Conservation (phyloP, 2,329 filamentous ascomycete genomes). For the Sarocladiaceae sp. region DNA sequence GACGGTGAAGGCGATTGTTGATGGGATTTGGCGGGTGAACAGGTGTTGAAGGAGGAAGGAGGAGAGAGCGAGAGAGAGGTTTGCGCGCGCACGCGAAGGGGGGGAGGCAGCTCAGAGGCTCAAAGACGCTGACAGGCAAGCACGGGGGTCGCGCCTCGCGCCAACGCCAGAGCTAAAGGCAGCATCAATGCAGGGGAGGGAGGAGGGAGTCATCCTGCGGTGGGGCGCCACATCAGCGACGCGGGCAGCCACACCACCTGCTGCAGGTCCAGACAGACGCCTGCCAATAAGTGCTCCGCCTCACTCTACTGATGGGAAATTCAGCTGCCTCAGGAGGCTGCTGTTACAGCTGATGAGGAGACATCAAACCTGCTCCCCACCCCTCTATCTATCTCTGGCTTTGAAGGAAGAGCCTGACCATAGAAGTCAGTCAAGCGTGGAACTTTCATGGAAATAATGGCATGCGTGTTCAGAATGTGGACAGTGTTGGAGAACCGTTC, state of each 20-base stretch:
- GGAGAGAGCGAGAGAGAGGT: constrained; percentile 9
- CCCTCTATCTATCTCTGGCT: too few species aligned
- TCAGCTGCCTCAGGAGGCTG: too few species aligned
- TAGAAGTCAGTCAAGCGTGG: too few species aligned
- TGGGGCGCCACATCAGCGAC: constrained; percentile 8
- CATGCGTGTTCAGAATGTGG: too few species aligned
- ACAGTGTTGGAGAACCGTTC: too few species aligned
- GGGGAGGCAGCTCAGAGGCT: background rate
- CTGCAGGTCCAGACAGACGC: too few species aligned
- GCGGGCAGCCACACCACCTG: background rate
- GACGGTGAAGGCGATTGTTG: constrained; percentile 9
- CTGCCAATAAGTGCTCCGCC: background rate
- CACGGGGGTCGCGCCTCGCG: constrained; percentile 1
- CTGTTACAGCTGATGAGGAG: too few species aligned
- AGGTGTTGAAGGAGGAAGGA: constrained; percentile 10
- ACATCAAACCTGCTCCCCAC: too few species aligned
- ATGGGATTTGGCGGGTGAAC: background rate
- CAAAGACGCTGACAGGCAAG: background rate
- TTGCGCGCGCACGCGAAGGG: constrained; percentile 5
- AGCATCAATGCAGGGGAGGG: too few species aligned
- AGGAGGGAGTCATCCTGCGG: constrained; percentile 5
- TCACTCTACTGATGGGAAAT: too few species aligned
- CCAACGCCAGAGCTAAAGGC: background rate
- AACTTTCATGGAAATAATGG: too few species aligned
- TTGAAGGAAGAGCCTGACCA: too few species aligned